Evolutionary conservation across 2,329 filamentous ascomycete species (phyloP).

Genomic region (Alternaria metachromatica): DNA sequence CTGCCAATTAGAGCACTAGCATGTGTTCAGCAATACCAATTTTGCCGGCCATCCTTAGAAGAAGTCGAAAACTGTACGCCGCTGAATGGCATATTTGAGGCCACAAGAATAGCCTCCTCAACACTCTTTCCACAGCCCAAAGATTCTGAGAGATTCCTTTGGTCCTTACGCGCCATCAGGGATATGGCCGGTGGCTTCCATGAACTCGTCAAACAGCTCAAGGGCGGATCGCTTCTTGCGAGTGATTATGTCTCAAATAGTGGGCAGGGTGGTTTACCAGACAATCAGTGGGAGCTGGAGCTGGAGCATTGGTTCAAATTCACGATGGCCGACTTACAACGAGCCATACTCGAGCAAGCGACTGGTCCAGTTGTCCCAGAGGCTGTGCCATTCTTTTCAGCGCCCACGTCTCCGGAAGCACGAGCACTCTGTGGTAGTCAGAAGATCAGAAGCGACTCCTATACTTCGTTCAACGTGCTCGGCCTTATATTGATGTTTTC

Average conservation of each 20-base stretch:
- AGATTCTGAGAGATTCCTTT: slow-evolving; percentile 4
- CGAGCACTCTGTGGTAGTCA: slow-evolving; percentile 24
- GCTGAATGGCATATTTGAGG: slow-evolving; percentile 20
- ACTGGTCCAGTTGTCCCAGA: slow-evolving; percentile 11
- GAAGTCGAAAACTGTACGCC: not conserved
- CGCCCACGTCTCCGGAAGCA: slow-evolving; percentile 5
- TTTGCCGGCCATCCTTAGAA: not conserved
- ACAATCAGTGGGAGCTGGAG: slow-evolving; percentile 48
- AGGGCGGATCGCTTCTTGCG: slow-evolving; percentile 14
- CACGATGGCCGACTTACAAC: slow-evolving; percentile 40
- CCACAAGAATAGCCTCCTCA: not conserved
- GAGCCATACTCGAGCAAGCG: slow-evolving; percentile 16
- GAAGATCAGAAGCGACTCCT: slow-evolving; percentile 25
- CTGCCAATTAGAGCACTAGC: not conserved
- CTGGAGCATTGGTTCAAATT: slow-evolving; percentile 38
- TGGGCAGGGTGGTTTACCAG: slow-evolving; percentile 28
- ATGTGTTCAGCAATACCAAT: not conserved
- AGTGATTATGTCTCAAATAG: slow-evolving; percentile 14
- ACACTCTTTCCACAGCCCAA: not conserved
- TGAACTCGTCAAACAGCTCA: not conserved
- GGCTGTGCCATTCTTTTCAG: not conserved
- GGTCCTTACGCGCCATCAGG: slow-evolving; percentile 3
- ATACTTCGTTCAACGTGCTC: slow-evolving; percentile 31
- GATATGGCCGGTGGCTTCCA: slow-evolving; percentile 10
- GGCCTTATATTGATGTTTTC: slow-evolving; percentile 22